Base-by-base conservation (phyloP, 2,329 filamentous ascomycete species). In the Pseudogymnoascus sp. region DNA sequence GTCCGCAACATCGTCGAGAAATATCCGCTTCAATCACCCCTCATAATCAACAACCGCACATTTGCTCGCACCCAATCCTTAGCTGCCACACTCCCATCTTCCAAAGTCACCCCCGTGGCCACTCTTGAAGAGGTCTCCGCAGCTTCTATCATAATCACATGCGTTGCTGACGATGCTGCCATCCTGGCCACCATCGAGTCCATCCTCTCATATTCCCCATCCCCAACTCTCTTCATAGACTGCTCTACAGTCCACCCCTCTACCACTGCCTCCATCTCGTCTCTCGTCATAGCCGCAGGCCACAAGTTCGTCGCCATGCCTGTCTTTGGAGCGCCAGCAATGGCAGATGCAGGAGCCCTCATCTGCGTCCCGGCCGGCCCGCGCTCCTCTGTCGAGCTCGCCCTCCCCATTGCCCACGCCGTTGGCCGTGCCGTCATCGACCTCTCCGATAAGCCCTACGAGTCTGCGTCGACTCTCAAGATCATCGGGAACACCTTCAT, bases 211-310 rank as follows among this genome's bases (percentile, higher is more conserved):
- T 72, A 76, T 16, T 77, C 85, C 64, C 76, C 90, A 16, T 80
- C 80, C 28, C 86, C 85, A 66, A 96, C 96, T 77, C 78, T 95
- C 14, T 87, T 96, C 68, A 83, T 96, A 34, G 92, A 96, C 72
- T 93, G 89, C 80, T 95, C 90, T 3, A 96, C 92, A 25, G 84
- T 96, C 37, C 89, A 95, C 74, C 92, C 93, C 0, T 88, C 93
- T 63, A 91, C 89, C 3, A 90, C 89, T 1, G 84, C 90, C 65
- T 80, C 79, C 25, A 75, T 91, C 2, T 87, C 87, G 25, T 79
- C 84, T 68, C 78, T 75, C 25, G 78, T 89, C 65, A 78, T 78
- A 11, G 79, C 73, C 1, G 80, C 81, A 23, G 89, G 89, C 5
- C 91, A 83, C 2, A 80, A 86, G 40, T 96, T 96, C 71, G 84